Conservation (phyloP, 352 stramenopile species). For the Blastocystis sp. region DNA sequence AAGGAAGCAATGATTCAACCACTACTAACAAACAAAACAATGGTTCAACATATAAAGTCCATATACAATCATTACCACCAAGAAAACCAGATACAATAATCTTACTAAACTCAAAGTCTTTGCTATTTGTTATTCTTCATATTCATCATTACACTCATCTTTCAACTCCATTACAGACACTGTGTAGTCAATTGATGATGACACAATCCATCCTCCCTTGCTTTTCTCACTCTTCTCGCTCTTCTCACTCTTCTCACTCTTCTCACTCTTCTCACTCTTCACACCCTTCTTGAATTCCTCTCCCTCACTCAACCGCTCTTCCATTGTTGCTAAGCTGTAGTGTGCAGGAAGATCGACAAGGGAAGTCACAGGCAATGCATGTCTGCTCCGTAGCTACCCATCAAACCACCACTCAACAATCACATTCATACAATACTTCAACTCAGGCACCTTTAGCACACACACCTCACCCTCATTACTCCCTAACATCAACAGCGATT, state of each 20-base stretch:
- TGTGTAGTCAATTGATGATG: conserved; percentile 61
- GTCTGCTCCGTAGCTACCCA: not conserved
- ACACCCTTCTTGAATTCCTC: not conserved
- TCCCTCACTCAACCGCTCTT: not conserved
- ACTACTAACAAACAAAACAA: conserved; percentile 39
- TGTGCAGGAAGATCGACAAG: not conserved
- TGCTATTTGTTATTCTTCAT: not conserved
- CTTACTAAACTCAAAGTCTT: not conserved
- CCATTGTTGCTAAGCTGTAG: not conserved
- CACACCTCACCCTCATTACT: conserved; percentile 41
- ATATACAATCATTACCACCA: conserved; percentile 5
- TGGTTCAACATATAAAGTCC: not conserved
- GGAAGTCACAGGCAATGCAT: conserved; percentile 7
- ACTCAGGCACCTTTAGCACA: not conserved
- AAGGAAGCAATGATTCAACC: too few species aligned
- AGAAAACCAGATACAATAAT: not conserved
- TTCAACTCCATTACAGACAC: conserved; percentile 4
- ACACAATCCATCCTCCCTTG: conserved; percentile 8
- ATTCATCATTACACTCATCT: not conserved
- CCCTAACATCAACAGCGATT: not conserved
- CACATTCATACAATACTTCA: not conserved
- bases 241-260: not conserved
- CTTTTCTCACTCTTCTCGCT: not conserved
- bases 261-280: not conserved
- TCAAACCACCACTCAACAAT: not conserved